phyloP scores from a whole-genome alignment of 2,329 filamentous ascomycete genomes.

The Fusarium kyushuense region DNA sequence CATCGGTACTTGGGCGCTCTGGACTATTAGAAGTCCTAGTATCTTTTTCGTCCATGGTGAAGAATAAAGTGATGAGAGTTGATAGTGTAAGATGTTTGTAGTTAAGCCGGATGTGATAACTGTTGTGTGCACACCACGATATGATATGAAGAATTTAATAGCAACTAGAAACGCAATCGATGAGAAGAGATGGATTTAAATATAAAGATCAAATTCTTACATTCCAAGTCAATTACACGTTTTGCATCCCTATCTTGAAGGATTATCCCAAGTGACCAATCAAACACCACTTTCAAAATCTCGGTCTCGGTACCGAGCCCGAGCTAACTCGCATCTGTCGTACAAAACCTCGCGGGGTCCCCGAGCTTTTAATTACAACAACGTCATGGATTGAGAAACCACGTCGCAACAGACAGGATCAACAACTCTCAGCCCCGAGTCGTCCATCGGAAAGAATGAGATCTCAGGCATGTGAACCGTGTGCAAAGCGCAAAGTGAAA shows the following conservation, averaged over 20 bases:
- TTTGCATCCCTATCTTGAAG: not conserved
- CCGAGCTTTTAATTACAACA: constrained; percentile 27
- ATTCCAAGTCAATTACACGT: constrained; percentile 15
- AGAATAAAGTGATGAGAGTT: too few relatives aligned
- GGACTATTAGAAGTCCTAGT: accelerated
- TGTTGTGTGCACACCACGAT: not conserved
- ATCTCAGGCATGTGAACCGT: constrained; percentile 29
- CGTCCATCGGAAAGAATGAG: constrained; percentile 3
- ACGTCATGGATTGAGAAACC: constrained; percentile 19
- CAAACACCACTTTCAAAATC: accelerated
- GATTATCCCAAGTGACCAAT: not conserved
- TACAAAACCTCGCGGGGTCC: constrained; percentile 5
- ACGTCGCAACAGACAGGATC: not conserved
- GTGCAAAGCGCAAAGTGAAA: constrained; percentile 32
- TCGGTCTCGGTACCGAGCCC: constrained; percentile 37
- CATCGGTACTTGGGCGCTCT: not conserved
- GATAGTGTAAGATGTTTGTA: not conserved
- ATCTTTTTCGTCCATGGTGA: constrained; percentile 7
- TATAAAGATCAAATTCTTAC: not conserved
- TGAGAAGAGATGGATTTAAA: not conserved
- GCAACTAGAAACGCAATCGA: not conserved
- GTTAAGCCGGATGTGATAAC: not conserved
- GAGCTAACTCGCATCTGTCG: not conserved
- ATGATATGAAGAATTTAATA: not conserved
- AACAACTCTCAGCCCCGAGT: not conserved